Base-by-base conservation (phyloP, 1,139 yeast species). In the Saccharomyces hybrid region DNA sequence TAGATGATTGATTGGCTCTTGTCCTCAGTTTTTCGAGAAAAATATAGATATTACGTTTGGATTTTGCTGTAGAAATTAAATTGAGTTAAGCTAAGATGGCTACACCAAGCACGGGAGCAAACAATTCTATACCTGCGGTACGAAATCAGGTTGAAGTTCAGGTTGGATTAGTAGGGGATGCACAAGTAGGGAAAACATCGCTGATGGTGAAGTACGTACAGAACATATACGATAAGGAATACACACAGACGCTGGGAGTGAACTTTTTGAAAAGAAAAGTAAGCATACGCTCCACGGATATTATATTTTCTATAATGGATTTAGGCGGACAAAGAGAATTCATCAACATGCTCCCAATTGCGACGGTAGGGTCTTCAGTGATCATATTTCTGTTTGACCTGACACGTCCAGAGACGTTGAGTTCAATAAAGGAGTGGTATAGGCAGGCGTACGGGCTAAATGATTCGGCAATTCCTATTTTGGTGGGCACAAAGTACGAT, bases 101-200 rank as follows among this genome's bases (percentile, higher is more conserved):
- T 25, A 46, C 28, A 27, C 28, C 28, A 14, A 27, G 16, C 25
- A 31, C 23, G 9, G 46, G 34, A 23, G 46, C 28, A 16, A 32
- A 23, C 52, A 38, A 49, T 16, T 52, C 55, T 26, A 53, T 55
- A 4, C 61, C 62, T 3, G 58, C 57, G 34, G 57, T 68, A 46
- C 71, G 70, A 55, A 76, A 74, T 58, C 71, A 75, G 58, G 93
- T 90, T 46, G 89, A 95, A 9, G 77, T 93, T 51, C 95, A 93
- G 66, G 90, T 93, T 25, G 99, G 98, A 7, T 80, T 93, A 53
- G 84, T 93, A 53, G 99, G 99, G 8, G 99, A 95, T 69, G 95
- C 97, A 1, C 96, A 90, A 65, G 93, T 93, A n/a, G 99, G 99
- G 5, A 93, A 93, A 67, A 93, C 99, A 0, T 89, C 98, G 8